These are phyloP conservation scores for Elaeis guineensis DNA, from an alignment of 176 grass and related monocot genomes.

Conservation along the genomic window DNA sequence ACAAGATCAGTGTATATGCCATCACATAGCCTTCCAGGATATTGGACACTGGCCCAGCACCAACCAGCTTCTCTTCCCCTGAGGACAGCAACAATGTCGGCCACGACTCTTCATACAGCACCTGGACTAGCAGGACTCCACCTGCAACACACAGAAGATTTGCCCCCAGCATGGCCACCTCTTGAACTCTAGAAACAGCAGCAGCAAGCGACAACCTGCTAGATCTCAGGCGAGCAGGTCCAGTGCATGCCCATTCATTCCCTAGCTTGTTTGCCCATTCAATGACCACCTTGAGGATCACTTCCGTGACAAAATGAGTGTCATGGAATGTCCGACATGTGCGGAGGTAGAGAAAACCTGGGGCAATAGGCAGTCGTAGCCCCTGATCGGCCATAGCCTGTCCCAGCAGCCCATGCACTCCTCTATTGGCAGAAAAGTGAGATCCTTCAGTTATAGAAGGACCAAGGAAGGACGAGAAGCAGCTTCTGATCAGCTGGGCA, in stretches of 20 bases:
- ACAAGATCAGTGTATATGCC: conserved; percentile 85
- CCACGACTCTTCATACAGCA: conserved; percentile 82
- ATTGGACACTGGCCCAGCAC: conserved; percentile 37
- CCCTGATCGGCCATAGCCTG: conserved; percentile 60
- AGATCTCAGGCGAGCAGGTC: conserved; percentile 53
- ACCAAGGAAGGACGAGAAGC: conserved; percentile 78
- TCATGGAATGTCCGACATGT: conserved; percentile 77
- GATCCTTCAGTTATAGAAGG: conserved; percentile 27
- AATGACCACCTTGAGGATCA: conserved; percentile 77
- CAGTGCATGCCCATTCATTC: conserved; percentile 53
- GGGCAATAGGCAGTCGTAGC: conserved; percentile 43
- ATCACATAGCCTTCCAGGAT: conserved; percentile 75
- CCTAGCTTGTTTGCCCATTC: conserved; percentile 66
- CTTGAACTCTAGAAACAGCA: conserved; percentile 50
- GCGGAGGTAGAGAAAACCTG: conserved; percentile 82
- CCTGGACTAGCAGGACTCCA: conserved; percentile 58
- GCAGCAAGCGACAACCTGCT: conserved; percentile 48
- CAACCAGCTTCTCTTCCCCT: conserved; percentile 37
- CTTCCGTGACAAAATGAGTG: conserved; percentile 68
- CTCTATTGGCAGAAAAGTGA: conserved; percentile 46
- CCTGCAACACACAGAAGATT: conserved; percentile 82
- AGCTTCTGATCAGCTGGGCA: conserved; percentile 64
- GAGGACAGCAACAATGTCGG: conserved; percentile 73
- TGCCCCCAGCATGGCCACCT: conserved; percentile 72
- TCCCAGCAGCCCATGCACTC: conserved; percentile 67